phyloP scores from a whole-genome alignment of 257 asterid genomes.

The Forsythia suspensa region DNA sequence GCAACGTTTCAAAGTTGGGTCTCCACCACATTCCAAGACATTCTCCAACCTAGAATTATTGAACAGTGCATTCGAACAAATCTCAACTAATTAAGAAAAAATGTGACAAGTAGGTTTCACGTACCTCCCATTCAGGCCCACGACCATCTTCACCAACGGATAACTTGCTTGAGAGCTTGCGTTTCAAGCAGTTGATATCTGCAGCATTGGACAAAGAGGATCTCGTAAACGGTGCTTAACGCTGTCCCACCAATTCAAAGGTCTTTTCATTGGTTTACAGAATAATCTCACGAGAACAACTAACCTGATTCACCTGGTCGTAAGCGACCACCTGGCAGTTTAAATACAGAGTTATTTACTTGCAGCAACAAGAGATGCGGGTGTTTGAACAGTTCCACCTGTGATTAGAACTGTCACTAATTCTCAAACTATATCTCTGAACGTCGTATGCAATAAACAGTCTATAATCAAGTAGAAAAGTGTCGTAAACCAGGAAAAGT shows the following conservation, averaged over 20 bases:
- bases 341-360: slow-evolving; percentile 60
- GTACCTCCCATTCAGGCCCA: slow-evolving; percentile 78
- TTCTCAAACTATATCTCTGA: background rate
- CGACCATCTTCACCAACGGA: slow-evolving; percentile 54
- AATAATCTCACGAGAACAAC: background rate
- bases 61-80: slow-evolving; percentile 9
- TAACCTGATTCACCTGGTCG: slow-evolving; percentile 89
- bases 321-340: slow-evolving; percentile 88
- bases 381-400: slow-evolving; percentile 88
- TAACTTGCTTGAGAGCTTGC: slow-evolving; percentile 81
- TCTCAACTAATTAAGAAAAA: background rate
- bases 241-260: background rate
- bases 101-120: background rate
- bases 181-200: slow-evolving; percentile 78
- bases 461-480: background rate
- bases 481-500: background rate
- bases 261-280: background rate
- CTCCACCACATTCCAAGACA: slow-evolving; percentile 96
- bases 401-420: slow-evolving; percentile 15
- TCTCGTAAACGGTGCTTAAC: background rate
- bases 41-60: slow-evolving; percentile 66
- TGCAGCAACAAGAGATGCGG: slow-evolving; percentile 85
- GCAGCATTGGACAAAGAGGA: slow-evolving; percentile 17
- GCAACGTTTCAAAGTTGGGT: slow-evolving; percentile 61
- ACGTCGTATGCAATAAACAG: background rate